A percentile compares a stretch with the other conserved stretches of the same genome.
Evolutionary conservation across 2,329 filamentous ascomycete genomes (phyloP).

Genomic region (Xylaria hypoxylon): DNA sequence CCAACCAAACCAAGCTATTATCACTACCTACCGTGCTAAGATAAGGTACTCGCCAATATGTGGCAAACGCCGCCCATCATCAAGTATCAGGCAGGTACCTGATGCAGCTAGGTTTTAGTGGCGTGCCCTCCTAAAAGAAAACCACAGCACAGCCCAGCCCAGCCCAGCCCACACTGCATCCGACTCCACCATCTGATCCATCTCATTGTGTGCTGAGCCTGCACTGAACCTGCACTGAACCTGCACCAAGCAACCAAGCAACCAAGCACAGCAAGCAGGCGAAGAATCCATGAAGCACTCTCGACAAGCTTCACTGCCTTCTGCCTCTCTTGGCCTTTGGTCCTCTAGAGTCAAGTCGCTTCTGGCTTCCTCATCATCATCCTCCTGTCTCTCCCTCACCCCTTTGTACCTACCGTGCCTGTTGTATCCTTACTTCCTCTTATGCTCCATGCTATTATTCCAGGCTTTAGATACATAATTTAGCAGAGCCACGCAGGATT

Average conservation of each 20-base stretch:
- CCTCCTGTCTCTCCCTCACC: neutral
- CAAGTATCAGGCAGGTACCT: neutral
- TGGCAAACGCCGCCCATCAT: neutral
- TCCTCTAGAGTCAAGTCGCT: constrained; percentile 27
- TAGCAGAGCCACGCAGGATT: constrained; percentile 10
- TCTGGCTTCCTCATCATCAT: constrained; percentile 10
- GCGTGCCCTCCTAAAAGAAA: neutral
- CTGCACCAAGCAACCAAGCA: neutral
- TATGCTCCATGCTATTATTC: constrained; percentile 5
- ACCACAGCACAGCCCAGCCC: neutral
- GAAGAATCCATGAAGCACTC: constrained; percentile 23
- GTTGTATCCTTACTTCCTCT: constrained; percentile 21
- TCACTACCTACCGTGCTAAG: neutral
- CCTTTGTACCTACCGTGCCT: neutral
- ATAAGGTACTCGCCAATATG: constrained; percentile 11
- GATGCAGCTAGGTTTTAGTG: neutral
- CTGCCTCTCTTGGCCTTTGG: constrained; percentile 22
- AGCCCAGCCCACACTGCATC: neutral
- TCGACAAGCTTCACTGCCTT: constrained; percentile 34
- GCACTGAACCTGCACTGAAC: neutral
- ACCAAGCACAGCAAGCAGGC: neutral
- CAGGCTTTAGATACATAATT: constrained; percentile 20
- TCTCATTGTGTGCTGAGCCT: neutral
- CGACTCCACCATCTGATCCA: constrained; percentile 9
- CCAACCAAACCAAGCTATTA: constrained; percentile 7